These are phyloP conservation scores for Pichia sp. DNA, from an alignment of 1,139 yeast genomes.

Conservation along the genomic window DNA sequence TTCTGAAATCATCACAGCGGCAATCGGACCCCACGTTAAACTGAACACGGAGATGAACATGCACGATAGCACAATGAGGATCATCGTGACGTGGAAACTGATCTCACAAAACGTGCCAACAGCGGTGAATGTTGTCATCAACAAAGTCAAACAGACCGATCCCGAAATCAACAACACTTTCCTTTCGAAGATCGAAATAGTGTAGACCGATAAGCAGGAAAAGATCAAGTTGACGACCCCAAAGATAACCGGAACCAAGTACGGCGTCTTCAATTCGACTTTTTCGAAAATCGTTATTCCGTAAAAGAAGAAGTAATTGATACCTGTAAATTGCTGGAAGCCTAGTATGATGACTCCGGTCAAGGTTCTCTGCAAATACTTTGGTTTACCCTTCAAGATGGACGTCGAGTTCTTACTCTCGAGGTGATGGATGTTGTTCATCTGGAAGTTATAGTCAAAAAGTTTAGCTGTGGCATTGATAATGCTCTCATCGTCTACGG, in stretches of 20 bases:
- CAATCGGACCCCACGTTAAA: slow-evolving; percentile 34
- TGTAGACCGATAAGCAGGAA: slow-evolving; percentile 44
- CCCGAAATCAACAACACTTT: slow-evolving; percentile 41
- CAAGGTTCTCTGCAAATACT: slow-evolving; percentile 36
- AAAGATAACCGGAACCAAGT: slow-evolving; percentile 42
- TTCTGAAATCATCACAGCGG: slow-evolving; percentile 30
- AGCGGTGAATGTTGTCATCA: slow-evolving; percentile 28
- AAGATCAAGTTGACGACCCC: slow-evolving; percentile 50
- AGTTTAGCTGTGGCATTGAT: slow-evolving; percentile 20
- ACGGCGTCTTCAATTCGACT: slow-evolving; percentile 39
- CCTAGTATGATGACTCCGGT: slow-evolving; percentile 46
- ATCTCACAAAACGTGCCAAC: slow-evolving; percentile 35
- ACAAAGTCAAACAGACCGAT: slow-evolving; percentile 37
- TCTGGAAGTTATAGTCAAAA: slow-evolving; percentile 18
- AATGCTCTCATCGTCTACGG: slow-evolving; percentile 33
- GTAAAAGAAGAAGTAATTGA: slow-evolving; percentile 48
- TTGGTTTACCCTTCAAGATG: slow-evolving; percentile 32
- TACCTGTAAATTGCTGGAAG: slow-evolving; percentile 51
- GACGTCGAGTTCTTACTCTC: slow-evolving; percentile 27
- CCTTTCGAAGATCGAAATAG: slow-evolving; percentile 41
- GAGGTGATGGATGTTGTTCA: not conserved
- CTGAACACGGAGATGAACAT: slow-evolving; percentile 31
- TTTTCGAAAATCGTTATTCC: slow-evolving; percentile 46
- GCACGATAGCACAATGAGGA: slow-evolving; percentile 45
- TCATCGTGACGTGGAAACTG: slow-evolving; percentile 23